Evolutionary conservation across 805 yeast species (phyloP).

Genomic region (Metschnikowia henanensis): DNA sequence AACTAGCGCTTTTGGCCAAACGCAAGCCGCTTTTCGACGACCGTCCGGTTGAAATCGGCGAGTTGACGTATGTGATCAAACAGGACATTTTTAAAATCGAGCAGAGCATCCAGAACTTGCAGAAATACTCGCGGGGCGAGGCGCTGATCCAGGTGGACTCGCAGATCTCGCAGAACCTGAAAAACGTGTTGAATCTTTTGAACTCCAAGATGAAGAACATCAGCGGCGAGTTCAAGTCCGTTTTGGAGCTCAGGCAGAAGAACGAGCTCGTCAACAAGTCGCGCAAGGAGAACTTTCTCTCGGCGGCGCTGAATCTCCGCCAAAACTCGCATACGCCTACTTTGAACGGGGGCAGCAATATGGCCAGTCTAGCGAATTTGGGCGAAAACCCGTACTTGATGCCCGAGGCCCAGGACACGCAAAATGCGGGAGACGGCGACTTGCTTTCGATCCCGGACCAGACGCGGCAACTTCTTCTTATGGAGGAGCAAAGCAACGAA

Average conservation of each 20-base stretch:
- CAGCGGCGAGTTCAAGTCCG: conserved; percentile 87
- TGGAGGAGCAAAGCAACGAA: conserved; percentile 78
- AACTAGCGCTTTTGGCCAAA: conserved; percentile 83
- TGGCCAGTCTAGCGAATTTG: conserved; percentile 18
- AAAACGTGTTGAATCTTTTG: conserved; percentile 81
- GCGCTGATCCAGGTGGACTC: conserved; percentile 45
- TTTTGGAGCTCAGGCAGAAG: conserved; percentile 83
- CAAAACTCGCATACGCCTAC: conserved; percentile 31
- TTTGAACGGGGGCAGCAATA: conserved; percentile 3
- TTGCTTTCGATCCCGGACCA: conserved; percentile 78
- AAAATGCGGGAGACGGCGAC: conserved; percentile 40
- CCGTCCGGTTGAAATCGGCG: conserved; percentile 90
- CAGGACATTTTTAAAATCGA: conserved; percentile 87
- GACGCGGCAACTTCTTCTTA: conserved; percentile 69
- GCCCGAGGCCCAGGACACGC: conserved; percentile 24
- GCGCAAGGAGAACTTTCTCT: conserved; percentile 81
- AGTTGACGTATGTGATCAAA: conserved; percentile 81
- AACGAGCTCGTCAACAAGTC: conserved; percentile 78
- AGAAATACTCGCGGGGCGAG: conserved; percentile 49
- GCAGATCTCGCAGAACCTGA: conserved; percentile 74
- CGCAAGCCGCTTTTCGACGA: conserved; percentile 92
- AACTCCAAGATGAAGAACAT: conserved; percentile 91
- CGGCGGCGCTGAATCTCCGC: conserved; percentile 41
- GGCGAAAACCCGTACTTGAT: conserved; percentile 42
- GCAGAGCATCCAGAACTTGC: conserved; percentile 62